Base-by-base conservation (phyloP, 2,329 filamentous ascomycete species). In the Albophoma yamanashiensis region DNA sequence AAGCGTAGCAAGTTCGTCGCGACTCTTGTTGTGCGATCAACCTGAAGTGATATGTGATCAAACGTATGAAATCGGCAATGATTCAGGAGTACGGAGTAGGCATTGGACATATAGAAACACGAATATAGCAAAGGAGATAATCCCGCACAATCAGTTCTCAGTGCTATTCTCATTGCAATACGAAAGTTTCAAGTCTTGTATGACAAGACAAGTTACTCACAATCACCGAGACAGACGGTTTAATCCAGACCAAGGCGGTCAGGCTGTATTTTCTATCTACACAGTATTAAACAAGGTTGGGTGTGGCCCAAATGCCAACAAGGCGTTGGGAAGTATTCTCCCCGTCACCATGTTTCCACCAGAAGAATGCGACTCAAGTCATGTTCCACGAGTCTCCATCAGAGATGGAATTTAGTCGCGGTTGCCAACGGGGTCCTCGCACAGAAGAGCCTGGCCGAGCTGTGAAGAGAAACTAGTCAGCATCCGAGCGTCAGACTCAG, bases 391-490 rank as follows among this genome's bases (percentile, higher is more conserved):
- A 7, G 20, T 22, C 11, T 36, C 50, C 4, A 53, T 38, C 20
- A 15, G 4, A 11, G 14, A 25, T 4, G 8, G 1, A 15, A 11
- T 25, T 25, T 47, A 47, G 2, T 47, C 43, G 8, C 22, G 43
- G 1, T 7, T n/a, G n/a, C 55, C 55, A 27, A 56, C 3, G 39
- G 61, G n/a, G 4, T 61, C n/a, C 20, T 2, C 4, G 60, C 62
- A 63, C 39, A 63, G 47, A 27, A 63, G 1, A 12, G 25, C 57
- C 57, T 60, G 60, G n/a, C 53, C 62, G 22, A 27, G 22, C 62
- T 63, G 36, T 42, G 4, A 5, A 47, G 3, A 38, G 22, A 9
- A 4, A 9, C 9, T 22, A 31, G 38, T 45, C 55, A 59, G 53
- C 22, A n/a, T 17, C n/a, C 12, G 1, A 25, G 8, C 20, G 8